These are phyloP conservation scores for Aspergillus transmontanensis DNA, from an alignment of 2,329 filamentous ascomycete genomes.

Conservation along the genomic window DNA sequence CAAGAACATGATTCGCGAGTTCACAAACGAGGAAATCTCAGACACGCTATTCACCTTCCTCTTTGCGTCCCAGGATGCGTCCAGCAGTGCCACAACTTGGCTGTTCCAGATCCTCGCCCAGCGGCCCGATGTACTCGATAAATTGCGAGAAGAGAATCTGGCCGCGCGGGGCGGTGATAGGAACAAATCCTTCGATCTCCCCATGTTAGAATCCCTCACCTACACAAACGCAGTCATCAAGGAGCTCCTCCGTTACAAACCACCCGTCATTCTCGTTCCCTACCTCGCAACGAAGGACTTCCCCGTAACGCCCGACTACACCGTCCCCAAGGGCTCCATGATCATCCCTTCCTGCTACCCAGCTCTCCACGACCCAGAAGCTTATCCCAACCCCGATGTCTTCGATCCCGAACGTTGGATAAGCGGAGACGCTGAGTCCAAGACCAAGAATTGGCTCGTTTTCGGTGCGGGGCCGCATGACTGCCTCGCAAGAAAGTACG, in stretches of 20 bases:
- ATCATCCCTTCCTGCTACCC: constrained; percentile 56
- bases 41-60: constrained; percentile 58
- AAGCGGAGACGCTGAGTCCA: constrained; percentile 52
- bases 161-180: constrained; percentile 47
- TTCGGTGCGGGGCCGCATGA: constrained; percentile 57
- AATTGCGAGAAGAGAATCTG: constrained; percentile 53
- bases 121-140: constrained; percentile 51
- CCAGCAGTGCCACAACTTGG: constrained; percentile 57
- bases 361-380: constrained; percentile 53
- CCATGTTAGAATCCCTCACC: constrained; percentile 52
- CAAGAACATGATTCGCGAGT: constrained; percentile 52
- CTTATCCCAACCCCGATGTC: constrained; percentile 49
- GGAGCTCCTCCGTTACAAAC: constrained; percentile 55
- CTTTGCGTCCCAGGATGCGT: constrained; percentile 58
- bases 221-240: constrained; percentile 59
- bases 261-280: constrained; percentile 59
- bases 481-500: constrained; percentile 54
- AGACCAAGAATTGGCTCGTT: constrained; percentile 58
- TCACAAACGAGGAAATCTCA: constrained; percentile 53
- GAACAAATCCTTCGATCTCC: constrained; percentile 45
- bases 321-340: constrained; percentile 53
- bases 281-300: constrained; percentile 54
- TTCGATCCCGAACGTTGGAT: constrained; percentile 59
- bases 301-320: constrained; percentile 52
- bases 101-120: constrained; percentile 57